phyloP scores from a whole-genome alignment of 2,329 filamentous ascomycete genomes.

The Penicillium verrucosum region DNA sequence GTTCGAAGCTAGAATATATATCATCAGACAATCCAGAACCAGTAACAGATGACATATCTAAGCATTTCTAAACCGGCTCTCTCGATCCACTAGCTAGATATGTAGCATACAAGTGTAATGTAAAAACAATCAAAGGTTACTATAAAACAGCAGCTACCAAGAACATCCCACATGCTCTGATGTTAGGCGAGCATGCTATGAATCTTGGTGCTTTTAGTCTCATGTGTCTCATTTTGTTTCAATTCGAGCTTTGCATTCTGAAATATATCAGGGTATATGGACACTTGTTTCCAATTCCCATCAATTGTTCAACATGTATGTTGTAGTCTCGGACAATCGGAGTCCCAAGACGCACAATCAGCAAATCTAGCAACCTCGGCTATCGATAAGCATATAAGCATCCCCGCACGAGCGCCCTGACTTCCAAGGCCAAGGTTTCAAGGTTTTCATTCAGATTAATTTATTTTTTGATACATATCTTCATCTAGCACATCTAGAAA shows the following conservation, averaged over 20 bases:
- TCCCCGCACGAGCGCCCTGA: neutral
- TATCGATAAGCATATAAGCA: neutral
- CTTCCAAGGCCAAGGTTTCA: neutral
- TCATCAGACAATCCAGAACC: neutral
- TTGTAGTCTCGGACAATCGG: neutral
- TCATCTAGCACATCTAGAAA: slow-evolving; percentile 17
- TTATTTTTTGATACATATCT: neutral
- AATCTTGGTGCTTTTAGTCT: no score
- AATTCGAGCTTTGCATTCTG: neutral
- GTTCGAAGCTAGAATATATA: neutral
- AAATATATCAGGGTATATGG: neutral
- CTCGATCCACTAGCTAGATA: neutral
- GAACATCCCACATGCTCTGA: no score
- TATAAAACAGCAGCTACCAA: neutral
- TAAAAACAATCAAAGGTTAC: neutral
- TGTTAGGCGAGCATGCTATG: neutral
- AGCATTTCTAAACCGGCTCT: no score
- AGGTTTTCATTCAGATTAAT: neutral
- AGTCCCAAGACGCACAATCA: neutral
- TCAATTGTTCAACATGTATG: neutral
- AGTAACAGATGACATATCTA: neutral
- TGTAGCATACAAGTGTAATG: neutral
- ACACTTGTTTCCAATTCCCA: neutral
- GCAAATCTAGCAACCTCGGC: neutral
- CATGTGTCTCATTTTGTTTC: neutral